Base-by-base conservation (phyloP, 2,329 filamentous ascomycete species). In the Teratosphaeria viscida region DNA sequence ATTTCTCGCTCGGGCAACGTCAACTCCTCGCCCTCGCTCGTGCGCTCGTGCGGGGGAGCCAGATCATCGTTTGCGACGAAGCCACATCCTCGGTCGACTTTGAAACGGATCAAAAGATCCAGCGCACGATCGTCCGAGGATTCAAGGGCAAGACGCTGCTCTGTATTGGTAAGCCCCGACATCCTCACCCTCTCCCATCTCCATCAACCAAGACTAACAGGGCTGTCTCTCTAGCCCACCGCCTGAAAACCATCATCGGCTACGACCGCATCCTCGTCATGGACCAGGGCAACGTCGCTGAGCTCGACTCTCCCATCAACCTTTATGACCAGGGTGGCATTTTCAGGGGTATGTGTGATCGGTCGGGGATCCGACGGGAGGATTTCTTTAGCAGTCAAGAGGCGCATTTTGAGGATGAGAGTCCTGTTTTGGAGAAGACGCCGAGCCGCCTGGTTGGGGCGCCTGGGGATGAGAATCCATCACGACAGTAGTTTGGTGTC, bases 221-320 rank as follows among this genome's bases (percentile, higher is more conserved):
- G 16, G 29, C 11, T 34, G 19, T 49, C 5, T 34, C 14, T 12
- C 34, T 49, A 58, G 53, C 56, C 7, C 52, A 61, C 43, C 53
- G 59, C 34, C 78, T 97, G 68, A 87, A 90, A 70, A 97, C 94
- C 0, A 96, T 99, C 63, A 87, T 97, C 63, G 85, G 86, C 6
- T 97, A 97, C 74, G 92, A 99, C 74, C 85, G 92, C 54, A 96
- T 99, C 71, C 92, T 91, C 68, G 94, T 99, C 66, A 95, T 99
- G 92, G 92, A 97, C 68, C 81, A 86, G 53, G 94, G 94, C 0
- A 76, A 77, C 16, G 96, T 99, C 69, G 90, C 89, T 0, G 92
- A 97, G 80, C 79, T 97, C 63, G 94, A 89, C 69, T 81, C 82
- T 14, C 94, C 94, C 2, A 70, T 87, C 52, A 80, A 78, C 52